Conservation (phyloP, 495 filamentous ascomycete species). For the Lepidopterella palustris region DNA sequence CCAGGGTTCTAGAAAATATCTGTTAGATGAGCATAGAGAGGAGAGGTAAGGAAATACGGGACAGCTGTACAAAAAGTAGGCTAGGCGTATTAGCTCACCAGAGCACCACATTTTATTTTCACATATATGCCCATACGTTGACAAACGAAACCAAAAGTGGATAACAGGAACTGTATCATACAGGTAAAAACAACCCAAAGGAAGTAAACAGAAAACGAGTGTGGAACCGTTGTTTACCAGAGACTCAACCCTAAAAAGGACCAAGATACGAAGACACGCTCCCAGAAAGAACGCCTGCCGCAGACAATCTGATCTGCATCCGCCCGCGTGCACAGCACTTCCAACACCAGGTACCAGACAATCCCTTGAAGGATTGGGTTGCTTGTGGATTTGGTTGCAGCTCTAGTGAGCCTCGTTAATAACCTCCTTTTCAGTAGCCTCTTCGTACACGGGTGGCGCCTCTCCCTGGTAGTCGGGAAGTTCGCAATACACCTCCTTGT, state of each 20-base stretch:
- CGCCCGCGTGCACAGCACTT: not conserved
- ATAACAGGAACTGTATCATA: not conserved
- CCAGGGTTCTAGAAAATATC: no score
- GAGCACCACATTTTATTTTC: no score
- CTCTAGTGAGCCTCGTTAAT: conserved; percentile 12
- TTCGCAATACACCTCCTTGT: conserved; percentile 24
- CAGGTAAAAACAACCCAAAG: not conserved
- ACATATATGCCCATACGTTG: not conserved
- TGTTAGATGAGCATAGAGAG: no score
- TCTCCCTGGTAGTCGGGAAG: conserved; percentile 23
- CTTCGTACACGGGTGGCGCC: conserved; percentile 29
- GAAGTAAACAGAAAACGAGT: not conserved
- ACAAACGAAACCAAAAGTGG: not conserved
- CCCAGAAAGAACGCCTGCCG: not conserved
- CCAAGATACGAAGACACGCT: not conserved
- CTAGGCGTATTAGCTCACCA: no score
- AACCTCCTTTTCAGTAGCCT: conserved; percentile 28
- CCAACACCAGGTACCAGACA: not conserved
- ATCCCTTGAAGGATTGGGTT: not conserved
- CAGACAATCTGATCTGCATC: not conserved
- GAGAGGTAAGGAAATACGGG: no score
- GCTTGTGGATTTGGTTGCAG: not conserved
- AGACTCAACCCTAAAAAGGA: not conserved
- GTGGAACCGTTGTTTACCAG: not conserved
- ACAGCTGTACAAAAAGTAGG: no score